Evolutionary conservation across 495 filamentous ascomycete species (phyloP).

Genomic region (Penicillium ucsense): DNA sequence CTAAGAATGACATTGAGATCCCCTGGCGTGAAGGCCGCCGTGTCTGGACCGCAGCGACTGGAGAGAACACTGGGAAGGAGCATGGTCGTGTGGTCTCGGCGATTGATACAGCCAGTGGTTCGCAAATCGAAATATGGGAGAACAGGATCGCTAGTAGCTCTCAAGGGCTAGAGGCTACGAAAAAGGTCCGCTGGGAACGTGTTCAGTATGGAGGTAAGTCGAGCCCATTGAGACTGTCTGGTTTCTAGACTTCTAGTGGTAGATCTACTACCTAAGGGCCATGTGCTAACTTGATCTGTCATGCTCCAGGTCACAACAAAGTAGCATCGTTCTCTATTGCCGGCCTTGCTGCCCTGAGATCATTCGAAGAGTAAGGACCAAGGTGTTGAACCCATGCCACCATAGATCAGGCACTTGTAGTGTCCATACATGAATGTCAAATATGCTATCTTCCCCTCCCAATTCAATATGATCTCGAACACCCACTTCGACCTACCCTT

Average conservation of each 20-base stretch:
- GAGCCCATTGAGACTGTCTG: background rate
- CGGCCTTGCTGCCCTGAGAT: slow-evolving; percentile 51
- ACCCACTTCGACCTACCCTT: background rate
- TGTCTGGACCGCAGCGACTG: slow-evolving; percentile 41
- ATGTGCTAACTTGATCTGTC: background rate
- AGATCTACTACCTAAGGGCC: too few species aligned
- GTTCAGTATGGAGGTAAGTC: slow-evolving; percentile 39
- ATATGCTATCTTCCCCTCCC: too few species aligned
- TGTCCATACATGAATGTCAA: background rate
- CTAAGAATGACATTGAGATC: slow-evolving; percentile 68
- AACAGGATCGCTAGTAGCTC: slow-evolving; percentile 19
- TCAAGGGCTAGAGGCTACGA: slow-evolving; percentile 21
- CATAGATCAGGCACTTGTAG: background rate
- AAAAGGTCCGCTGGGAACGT: slow-evolving; percentile 39
- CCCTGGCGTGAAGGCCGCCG: slow-evolving; percentile 46
- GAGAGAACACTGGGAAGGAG: slow-evolving; percentile 38
- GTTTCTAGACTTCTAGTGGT: background rate
- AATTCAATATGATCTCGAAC: too few species aligned
- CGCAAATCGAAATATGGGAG: slow-evolving; percentile 29
- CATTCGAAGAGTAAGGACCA: slow-evolving; percentile 40
- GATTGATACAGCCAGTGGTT: slow-evolving; percentile 18
- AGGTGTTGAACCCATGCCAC: background rate
- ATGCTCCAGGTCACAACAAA: slow-evolving; percentile 35
- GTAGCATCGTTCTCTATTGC: slow-evolving; percentile 45
- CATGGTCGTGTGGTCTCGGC: slow-evolving; percentile 39